These are phyloP conservation scores for Solanum appendiculatum DNA, from an alignment of 257 asterid species.

Conservation along the genomic window DNA sequence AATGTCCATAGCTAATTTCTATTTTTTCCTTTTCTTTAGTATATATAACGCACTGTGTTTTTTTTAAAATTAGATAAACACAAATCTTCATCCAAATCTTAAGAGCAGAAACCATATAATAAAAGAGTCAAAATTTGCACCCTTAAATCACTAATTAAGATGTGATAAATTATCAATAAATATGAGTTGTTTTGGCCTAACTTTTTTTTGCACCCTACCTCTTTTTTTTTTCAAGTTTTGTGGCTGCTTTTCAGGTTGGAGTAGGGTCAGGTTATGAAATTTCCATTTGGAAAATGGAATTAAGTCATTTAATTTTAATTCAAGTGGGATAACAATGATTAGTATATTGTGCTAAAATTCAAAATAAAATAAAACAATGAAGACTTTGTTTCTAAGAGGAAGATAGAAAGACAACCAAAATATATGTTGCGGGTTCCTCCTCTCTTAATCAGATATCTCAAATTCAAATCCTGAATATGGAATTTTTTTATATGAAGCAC, in stretches of 20 bases:
- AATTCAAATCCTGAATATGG: no score
- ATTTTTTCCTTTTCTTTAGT: no score
- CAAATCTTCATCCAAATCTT: not conserved
- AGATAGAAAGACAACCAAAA: not conserved
- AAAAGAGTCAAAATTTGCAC: not conserved
- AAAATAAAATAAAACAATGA: not conserved
- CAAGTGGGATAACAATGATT: not conserved
- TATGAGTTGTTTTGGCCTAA: not conserved
- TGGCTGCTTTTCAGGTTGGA: not conserved
- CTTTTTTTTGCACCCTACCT: not conserved
- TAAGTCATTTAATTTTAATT: not conserved
- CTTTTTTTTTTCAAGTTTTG: not conserved
- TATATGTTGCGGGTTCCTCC: fast-evolving
- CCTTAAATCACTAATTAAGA: not conserved
- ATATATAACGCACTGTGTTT: not conserved
- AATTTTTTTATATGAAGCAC: no score
- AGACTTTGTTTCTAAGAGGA: not conserved
- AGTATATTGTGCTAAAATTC: not conserved
- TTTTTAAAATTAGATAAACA: not conserved
- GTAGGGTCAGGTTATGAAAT: not conserved
- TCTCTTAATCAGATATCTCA: fast-evolving
- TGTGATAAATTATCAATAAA: not conserved
- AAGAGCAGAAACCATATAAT: not conserved
- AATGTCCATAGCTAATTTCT: no score
- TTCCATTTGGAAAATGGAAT: not conserved